Evolutionary conservation across 148 eudicot genomes (phyloP).

Genomic region (Rhododendron mucronatum): DNA sequence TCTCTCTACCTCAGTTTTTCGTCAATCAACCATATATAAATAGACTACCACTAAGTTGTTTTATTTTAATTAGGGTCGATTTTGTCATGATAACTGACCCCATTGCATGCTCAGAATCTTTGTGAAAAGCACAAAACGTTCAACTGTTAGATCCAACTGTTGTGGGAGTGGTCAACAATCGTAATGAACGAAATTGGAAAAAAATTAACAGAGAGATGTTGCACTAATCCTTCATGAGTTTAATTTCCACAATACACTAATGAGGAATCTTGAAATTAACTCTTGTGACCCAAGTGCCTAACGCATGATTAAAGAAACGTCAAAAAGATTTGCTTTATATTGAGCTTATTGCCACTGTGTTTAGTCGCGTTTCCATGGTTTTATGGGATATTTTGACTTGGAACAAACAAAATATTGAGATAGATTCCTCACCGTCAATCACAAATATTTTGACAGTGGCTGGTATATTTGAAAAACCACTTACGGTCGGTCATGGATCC

Average conservation of each 20-base stretch:
- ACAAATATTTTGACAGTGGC: not conserved
- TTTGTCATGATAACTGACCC: not conserved
- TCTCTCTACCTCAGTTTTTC: not conserved
- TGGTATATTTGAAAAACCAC: not conserved
- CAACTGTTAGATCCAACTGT: not conserved
- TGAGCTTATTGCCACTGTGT: not conserved
- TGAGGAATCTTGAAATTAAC: not conserved
- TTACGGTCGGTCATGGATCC: not conserved
- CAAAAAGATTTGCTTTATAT: not conserved
- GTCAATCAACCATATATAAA: not conserved
- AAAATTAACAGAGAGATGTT: not conserved
- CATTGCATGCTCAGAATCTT: not conserved
- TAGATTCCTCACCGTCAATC: not conserved
- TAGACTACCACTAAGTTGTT: not conserved
- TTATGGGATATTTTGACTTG: too few relatives aligned
- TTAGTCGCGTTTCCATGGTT: not conserved
- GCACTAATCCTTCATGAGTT: not conserved
- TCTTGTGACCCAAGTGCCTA: not conserved
- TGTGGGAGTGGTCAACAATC: conserved; percentile 1
- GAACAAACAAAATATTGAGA: too few relatives aligned
- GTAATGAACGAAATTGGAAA: not conserved
- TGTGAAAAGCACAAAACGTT: not conserved
- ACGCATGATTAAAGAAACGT: not conserved
- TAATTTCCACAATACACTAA: not conserved
- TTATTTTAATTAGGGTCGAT: not conserved